Evolutionary conservation across 2,329 filamentous ascomycete species (phyloP).

Genomic region (Paecilomyces sp.): DNA sequence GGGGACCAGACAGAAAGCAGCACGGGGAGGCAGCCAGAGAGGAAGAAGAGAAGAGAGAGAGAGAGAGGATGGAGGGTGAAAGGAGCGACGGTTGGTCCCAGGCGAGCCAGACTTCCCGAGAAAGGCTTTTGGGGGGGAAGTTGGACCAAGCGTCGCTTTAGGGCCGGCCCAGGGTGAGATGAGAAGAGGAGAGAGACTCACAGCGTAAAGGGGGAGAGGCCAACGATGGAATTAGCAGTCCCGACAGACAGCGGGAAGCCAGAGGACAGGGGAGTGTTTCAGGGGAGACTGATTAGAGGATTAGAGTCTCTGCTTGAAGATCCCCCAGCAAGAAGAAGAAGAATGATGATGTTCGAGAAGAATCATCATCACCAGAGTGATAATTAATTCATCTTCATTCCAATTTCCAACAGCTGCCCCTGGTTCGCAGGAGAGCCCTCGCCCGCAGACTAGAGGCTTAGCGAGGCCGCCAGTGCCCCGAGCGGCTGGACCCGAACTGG

Average conservation of each 20-base stretch:
- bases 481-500: background rate
- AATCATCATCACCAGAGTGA: no score
- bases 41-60: background rate
- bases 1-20: background rate
- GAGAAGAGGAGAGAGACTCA: background rate
- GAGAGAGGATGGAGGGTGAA: constrained; percentile 1
- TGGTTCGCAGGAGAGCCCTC: background rate
- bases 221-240: no score
- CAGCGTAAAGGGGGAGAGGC: background rate
- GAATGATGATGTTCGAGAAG: no score
- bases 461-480: background rate
- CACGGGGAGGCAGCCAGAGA: background rate
- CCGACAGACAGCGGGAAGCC: no score
- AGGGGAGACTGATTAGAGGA: no score
- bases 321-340: no score
- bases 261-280: no score
- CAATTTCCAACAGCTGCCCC: background rate
- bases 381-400: background rate
- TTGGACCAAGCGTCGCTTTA: background rate
- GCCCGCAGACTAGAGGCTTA: background rate
- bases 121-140: background rate
- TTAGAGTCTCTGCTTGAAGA: no score
- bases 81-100: background rate
- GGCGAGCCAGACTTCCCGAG: background rate
- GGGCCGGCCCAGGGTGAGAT: background rate